Percentiles rank a stretch among this genome's conserved stretches.
phyloP scores from a whole-genome alignment of 2,329 filamentous ascomycete species.

The Coleophoma cylindrospora region DNA sequence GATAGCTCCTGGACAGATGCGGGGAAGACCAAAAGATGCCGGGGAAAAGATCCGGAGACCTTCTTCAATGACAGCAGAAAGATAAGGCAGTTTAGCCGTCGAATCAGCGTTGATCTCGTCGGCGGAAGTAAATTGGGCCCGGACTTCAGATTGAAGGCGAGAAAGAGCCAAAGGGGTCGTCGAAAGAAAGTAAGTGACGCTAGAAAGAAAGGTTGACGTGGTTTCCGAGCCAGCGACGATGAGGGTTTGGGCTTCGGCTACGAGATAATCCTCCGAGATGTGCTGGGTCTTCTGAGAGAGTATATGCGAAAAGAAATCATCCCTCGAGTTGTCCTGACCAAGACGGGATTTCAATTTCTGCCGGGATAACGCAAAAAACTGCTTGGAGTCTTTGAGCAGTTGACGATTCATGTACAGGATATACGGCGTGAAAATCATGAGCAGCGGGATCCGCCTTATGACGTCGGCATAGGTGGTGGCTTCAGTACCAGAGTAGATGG shows the following conservation, averaged over 20 bases:
- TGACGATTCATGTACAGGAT: no score
- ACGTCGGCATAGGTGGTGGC: not conserved
- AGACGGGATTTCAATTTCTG: no score
- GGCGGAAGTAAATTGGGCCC: constrained; percentile 28
- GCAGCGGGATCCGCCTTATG: not conserved
- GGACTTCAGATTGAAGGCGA: constrained; percentile 34
- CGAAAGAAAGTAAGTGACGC: constrained; percentile 21
- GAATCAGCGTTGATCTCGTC: not conserved
- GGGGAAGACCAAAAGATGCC: not conserved
- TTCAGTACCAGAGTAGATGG: not conserved
- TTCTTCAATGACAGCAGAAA: not conserved
- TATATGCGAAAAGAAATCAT: not conserved
- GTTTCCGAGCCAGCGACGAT: constrained; percentile 31
- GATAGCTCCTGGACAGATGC: not conserved
- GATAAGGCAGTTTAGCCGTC: not conserved
- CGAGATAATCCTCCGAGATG: not conserved
- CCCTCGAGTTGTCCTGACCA: no score
- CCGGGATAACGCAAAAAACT: no score
- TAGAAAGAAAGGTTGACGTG: constrained; percentile 31
- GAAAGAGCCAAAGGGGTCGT: constrained; percentile 18
- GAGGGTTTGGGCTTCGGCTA: constrained; percentile 6
- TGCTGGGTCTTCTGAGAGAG: not conserved
- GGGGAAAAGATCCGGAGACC: not conserved
- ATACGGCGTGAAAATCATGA: not conserved
- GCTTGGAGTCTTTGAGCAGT: no score